phyloP scores from a whole-genome alignment of 2,329 filamentous ascomycete species.

The Colletotrichum camelliae region DNA sequence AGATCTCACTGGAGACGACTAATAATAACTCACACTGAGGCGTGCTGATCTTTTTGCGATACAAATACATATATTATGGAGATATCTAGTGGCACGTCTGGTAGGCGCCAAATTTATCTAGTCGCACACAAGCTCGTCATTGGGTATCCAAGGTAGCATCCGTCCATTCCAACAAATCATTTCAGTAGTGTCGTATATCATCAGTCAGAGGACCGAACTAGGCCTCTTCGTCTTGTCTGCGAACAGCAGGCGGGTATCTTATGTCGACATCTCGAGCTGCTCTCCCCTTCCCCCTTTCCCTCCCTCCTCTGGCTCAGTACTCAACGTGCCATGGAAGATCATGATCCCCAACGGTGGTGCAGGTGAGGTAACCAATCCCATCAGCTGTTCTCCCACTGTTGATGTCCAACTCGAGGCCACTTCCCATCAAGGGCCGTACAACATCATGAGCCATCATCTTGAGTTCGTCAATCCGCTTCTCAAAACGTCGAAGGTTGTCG shows the following conservation, averaged over 20 bases:
- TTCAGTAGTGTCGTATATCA: slow-evolving; percentile 7
- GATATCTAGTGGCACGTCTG: not conserved
- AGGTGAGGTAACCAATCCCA: slow-evolving; percentile 55
- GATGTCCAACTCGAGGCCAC: slow-evolving; percentile 81
- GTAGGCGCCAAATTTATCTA: not conserved
- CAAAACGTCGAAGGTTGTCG: slow-evolving; percentile 85
- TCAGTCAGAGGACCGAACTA: not conserved
- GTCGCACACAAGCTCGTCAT: not conserved
- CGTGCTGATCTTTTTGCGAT: not conserved
- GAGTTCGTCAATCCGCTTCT: slow-evolving; percentile 86
- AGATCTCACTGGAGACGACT: slow-evolving; percentile 18
- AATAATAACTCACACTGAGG: not conserved
- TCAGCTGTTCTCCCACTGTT: slow-evolving; percentile 48
- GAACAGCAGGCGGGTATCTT: not conserved
- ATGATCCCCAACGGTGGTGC: slow-evolving; percentile 51
- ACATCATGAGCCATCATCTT: slow-evolving; percentile 82
- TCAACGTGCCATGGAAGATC: slow-evolving; percentile 57
- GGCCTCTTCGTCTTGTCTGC: not conserved
- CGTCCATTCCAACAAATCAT: not conserved
- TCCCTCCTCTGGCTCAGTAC: slow-evolving; percentile 22
- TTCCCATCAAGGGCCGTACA: slow-evolving; percentile 85
- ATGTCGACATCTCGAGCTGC: not conserved
- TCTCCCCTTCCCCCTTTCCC: not conserved
- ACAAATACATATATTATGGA: not conserved
- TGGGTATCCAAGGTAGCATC: slow-evolving; percentile 6